Evolutionary conservation across 179 eudicot genomes (phyloP).

Genomic region (Dionaea muscipula): DNA sequence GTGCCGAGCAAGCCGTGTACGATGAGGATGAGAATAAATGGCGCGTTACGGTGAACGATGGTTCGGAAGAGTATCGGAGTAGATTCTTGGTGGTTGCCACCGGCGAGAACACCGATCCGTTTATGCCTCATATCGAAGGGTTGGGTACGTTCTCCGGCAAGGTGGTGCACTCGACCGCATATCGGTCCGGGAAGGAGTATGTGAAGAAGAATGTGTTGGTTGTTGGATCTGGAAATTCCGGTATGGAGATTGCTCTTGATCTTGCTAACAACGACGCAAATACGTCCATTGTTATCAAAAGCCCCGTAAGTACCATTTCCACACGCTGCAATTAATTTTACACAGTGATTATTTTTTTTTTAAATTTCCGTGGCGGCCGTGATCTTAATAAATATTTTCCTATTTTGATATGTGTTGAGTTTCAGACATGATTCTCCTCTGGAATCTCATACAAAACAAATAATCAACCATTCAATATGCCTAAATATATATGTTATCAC

Average conservation of each 20-base stretch:
- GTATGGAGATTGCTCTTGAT: conserved; percentile 80
- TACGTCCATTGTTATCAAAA: conserved; percentile 53
- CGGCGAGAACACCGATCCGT: conserved; percentile 57
- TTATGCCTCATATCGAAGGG: conserved; percentile 48
- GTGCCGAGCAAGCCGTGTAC: conserved; percentile 34
- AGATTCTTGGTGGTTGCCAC: conserved; percentile 70
- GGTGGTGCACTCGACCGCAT: conserved; percentile 53
- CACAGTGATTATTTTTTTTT: background rate
- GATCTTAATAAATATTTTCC: no score
- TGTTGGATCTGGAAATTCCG: conserved; percentile 86
- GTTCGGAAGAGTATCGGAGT: conserved; percentile 33
- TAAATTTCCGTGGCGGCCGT: no score
- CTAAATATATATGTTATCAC: no score
- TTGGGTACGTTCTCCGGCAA: conserved; percentile 43
- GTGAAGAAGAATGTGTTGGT: conserved; percentile 44
- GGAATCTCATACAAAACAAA: no score
- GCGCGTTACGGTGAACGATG: conserved; percentile 27
- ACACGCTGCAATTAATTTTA: background rate
- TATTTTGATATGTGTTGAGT: no score
- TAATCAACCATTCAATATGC: no score
- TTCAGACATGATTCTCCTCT: no score
- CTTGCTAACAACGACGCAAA: conserved; percentile 46
- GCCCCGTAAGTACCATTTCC: conserved; percentile 35
- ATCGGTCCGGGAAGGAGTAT: conserved; percentile 40
- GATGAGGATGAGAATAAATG: conserved; percentile 28